These are phyloP conservation scores for Xylaria arbuscula DNA, from an alignment of 2,329 filamentous ascomycete genomes.

Conservation along the genomic window DNA sequence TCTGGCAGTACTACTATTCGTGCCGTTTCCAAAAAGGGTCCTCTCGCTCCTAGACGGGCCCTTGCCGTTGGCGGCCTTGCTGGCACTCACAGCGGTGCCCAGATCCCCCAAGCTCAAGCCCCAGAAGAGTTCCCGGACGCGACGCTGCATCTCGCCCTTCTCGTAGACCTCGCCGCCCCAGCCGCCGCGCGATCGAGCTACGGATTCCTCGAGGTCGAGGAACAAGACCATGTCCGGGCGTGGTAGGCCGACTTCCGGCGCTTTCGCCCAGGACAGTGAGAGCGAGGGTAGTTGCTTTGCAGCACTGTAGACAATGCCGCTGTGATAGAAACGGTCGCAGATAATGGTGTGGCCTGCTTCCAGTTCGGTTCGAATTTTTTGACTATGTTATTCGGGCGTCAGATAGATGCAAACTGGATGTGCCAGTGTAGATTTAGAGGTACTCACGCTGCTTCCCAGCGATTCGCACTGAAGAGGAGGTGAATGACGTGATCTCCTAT, in stretches of 20 bases:
- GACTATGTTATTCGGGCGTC: slow-evolving; percentile 50
- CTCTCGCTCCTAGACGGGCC: slow-evolving; percentile 27
- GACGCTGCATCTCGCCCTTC: slow-evolving; percentile 80
- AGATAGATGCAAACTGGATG: background rate
- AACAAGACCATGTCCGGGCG: slow-evolving; percentile 90
- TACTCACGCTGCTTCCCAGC: slow-evolving; percentile 78
- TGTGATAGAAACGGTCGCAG: slow-evolving; percentile 95
- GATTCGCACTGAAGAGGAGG: slow-evolving; percentile 88
- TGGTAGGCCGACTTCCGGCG: slow-evolving; percentile 86
- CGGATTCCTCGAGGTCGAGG: slow-evolving; percentile 79
- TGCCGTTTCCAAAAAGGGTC: slow-evolving; percentile 31
- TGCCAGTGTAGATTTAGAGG: background rate
- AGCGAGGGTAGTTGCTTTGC: slow-evolving; percentile 82
- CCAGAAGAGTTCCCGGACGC: slow-evolving; percentile 80
- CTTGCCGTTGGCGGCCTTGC: slow-evolving; percentile 28
- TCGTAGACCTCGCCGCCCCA: slow-evolving; percentile 94
- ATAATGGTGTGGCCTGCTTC: slow-evolving; percentile 78
- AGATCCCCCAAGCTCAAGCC: slow-evolving; percentile 62
- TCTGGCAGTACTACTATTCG: slow-evolving; percentile 29
- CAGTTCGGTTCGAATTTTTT: slow-evolving; percentile 65
- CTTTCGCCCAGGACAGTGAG: slow-evolving; percentile 80
- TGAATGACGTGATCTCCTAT: slow-evolving; percentile 92
- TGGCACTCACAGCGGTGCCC: slow-evolving; percentile 46
- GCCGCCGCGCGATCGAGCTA: slow-evolving; percentile 80
- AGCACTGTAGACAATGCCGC: slow-evolving; percentile 90